Evolutionary conservation across 257 asterid species (phyloP).

Genomic region (Oldenlandia corymbosa): DNA sequence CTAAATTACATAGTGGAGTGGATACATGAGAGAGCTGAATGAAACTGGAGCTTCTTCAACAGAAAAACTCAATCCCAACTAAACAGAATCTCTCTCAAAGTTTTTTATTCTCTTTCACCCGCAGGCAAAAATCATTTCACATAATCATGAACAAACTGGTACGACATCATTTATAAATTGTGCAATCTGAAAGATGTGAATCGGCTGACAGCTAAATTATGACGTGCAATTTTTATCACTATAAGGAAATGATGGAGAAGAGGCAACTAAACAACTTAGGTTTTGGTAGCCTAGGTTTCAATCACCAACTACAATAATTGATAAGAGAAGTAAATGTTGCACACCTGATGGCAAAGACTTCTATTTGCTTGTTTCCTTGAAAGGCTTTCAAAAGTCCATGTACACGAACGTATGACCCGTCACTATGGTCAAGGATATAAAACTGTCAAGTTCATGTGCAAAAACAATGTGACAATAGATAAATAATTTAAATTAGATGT

Average conservation of each 20-base stretch:
- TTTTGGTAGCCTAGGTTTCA: too few relatives aligned
- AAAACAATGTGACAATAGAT: not conserved
- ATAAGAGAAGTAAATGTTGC: not conserved
- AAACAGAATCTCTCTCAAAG: not conserved
- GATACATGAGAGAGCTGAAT: not conserved
- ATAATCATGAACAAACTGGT: not conserved
- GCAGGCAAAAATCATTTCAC: not conserved
- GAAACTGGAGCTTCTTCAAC: not conserved
- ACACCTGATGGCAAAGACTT: constrained; percentile 74
- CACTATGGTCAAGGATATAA: constrained; percentile 34
- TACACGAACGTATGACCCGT: constrained; percentile 62
- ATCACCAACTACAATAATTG: not conserved
- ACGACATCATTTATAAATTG: not conserved
- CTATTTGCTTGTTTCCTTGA: constrained; percentile 61
- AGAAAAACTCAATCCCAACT: not conserved
- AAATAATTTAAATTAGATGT: not conserved
- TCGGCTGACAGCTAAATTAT: too few relatives aligned
- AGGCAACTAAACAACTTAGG: too few relatives aligned
- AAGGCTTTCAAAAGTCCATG: constrained; percentile 64
- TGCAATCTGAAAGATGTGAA: too few relatives aligned
- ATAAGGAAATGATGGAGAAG: too few relatives aligned
- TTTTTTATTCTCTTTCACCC: not conserved
- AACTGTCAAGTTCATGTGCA: not conserved
- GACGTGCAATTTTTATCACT: not conserved
- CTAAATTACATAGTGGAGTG: too few relatives aligned